Evolutionary conservation across 1,284 basidiomycete species (phyloP), one percentile per base, ranked within the genome.

Genomic region (Irpex lacteus): DNA sequence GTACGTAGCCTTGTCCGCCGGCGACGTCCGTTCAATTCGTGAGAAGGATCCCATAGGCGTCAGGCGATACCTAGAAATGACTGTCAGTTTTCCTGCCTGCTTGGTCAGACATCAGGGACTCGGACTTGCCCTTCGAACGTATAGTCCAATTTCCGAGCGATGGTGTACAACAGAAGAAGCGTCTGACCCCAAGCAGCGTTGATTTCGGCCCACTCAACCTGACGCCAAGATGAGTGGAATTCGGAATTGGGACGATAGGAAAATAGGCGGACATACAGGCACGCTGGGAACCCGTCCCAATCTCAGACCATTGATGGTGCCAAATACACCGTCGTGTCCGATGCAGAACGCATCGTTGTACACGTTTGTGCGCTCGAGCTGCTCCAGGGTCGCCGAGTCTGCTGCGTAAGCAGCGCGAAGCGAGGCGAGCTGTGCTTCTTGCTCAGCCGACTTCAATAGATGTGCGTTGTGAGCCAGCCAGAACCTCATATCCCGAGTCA

Each of bases 311-410:
- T 99, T 99, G 76, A 99, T 99, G 7, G 97, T 98, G 0, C 95
- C 97, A 71, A 98, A 91, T 15, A 93, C 90, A 1, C 92, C 92
- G 68, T 96, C 94, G 70, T 98, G 94, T 0, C 96, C 96, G 68
- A 99, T 99, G 71, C 95, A 97, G 75, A 99, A 99, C 0, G 96
- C 96, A 73, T 99, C 98, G 68, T 97, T 97, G 79, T 98, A 99
- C 34, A 99, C 98, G 74, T 99, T 99, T 3, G 96, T 96, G 54
- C 90, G 84, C 72, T 97, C 92, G 6, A 99, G 83, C 71, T 95
- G 90, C 69, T 94, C 91, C 13, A 96, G 81, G 7, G 89, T 90
- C 13, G 82, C 84, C 19, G 89, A 83, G 72, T 93, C 91, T 13
- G 89, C 85, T 36, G 88, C 86, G 70, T 92, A 92, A 1, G 92